Base-by-base conservation (phyloP, 352 stramenopile genomes). In the Phytophthora sp. region DNA sequence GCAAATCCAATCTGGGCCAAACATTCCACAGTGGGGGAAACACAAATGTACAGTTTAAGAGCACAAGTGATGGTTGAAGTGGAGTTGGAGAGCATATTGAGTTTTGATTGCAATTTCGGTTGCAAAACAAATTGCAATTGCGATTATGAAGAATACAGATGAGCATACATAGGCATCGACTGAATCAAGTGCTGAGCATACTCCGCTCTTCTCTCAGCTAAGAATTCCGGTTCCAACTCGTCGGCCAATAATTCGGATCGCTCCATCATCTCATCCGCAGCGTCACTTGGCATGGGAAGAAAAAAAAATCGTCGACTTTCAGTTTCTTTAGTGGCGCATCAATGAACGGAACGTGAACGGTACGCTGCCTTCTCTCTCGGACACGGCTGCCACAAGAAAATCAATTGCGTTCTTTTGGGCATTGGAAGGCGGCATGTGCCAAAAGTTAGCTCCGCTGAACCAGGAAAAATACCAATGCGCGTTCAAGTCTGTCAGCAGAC, bases 401-500 rank as follows among this genome's bases (percentile, higher is more conserved):
- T 53, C 20, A 17, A 67, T 30, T 39, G 63, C 63, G 46, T 72
- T 72, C 24, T 72, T 72, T n/a, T 52, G 63, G 63, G 24, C 63
- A 54, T 2, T 54, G 7, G 20, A 72, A 30, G 18, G 50, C 59
- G 56, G 65, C 20, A 60, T 72, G 42, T 2, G 54, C 27, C 61
- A 76, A 42, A 65, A 35, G 38, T 20, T 15, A 15, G 60, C 21
- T 6, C 60, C 66, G 38, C 23, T 74, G 43, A 74, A 61, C 49
- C 59, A 74, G 17, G 44, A 57, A 35, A 74, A 74, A 63, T 66
- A 53, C 59, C 66, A 74, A 18, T 35, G 18, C 21, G 55, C 53
- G 60, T 66, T 74, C 39, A 74, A 27, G 58, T 74, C 53, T 34
- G 66, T 69, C 54, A 76, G 53, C 42, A 76, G 60, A 37, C 66